phyloP scores from a whole-genome alignment of 805 yeast genomes.

The Torulaspora microellipsoides region DNA sequence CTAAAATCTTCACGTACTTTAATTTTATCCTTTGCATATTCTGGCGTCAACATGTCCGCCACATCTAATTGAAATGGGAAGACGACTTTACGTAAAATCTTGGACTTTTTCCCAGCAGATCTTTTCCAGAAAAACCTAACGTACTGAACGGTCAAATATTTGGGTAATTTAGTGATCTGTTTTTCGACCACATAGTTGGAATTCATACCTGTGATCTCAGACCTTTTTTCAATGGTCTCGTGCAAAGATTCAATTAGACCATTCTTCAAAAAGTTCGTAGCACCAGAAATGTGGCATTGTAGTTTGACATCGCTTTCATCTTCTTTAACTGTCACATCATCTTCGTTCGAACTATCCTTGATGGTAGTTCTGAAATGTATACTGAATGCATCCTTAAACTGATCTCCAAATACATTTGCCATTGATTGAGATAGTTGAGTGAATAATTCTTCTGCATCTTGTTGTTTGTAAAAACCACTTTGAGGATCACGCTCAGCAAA shows the following conservation, averaged over 20 bases:
- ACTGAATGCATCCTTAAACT: constrained; percentile 53
- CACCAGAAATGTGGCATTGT: constrained; percentile 81
- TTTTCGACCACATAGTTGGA: constrained; percentile 60
- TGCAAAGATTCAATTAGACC: constrained; percentile 71
- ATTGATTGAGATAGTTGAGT: constrained; percentile 66
- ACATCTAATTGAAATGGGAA: constrained; percentile 93
- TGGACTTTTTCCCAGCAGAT: constrained; percentile 84
- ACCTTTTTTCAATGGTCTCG: constrained; percentile 75
- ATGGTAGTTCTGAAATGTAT: constrained; percentile 60
- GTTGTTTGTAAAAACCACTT: constrained; percentile 79
- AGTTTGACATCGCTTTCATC: constrained; percentile 62
- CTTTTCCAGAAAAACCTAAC: constrained; percentile 96
- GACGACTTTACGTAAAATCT: constrained; percentile 87
- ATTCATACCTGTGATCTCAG: constrained; percentile 62
- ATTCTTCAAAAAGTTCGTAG: constrained; percentile 82
- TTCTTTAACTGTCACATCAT: constrained; percentile 46
- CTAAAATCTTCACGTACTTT: constrained; percentile 73
- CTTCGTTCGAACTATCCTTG: constrained; percentile 53
- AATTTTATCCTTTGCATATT: constrained; percentile 59
- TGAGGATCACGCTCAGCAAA: constrained; percentile 71
- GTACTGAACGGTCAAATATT: constrained; percentile 82
- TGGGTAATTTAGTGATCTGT: constrained; percentile 74
- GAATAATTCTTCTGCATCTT: constrained; percentile 96
- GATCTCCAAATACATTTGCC: constrained; percentile 42
- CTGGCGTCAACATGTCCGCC: constrained; percentile 79